Evolutionary conservation across 148 eudicot genomes (phyloP).

Genomic region (Mesembryanthemum crystallinum): DNA sequence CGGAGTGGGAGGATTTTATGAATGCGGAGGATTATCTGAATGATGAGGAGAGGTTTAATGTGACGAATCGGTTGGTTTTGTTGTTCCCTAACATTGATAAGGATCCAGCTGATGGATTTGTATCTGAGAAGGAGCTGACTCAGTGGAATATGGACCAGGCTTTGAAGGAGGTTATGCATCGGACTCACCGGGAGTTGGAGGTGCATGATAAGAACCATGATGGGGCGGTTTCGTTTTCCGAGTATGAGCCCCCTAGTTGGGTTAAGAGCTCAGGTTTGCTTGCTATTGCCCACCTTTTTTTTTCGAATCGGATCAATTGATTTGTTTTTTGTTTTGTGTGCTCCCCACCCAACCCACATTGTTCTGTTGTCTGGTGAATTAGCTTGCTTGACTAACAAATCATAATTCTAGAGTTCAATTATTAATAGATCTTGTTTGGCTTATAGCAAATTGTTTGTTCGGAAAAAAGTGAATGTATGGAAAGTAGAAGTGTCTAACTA

Average conservation of each 20-base stretch:
- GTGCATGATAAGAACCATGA: constrained; percentile 89
- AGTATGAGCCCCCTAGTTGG: constrained; percentile 91
- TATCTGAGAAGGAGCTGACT: constrained; percentile 58
- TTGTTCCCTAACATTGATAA: constrained; percentile 83
- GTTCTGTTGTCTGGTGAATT: no score
- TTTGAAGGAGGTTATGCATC: constrained; percentile 58
- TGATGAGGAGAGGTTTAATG: constrained; percentile 84
- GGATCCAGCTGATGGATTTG: constrained; percentile 61
- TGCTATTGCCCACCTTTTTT: neutral
- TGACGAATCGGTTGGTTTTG: constrained; percentile 54
- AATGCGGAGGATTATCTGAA: constrained; percentile 86
- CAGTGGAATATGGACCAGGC: constrained; percentile 63
- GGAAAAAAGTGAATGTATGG: neutral
- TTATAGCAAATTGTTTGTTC: neutral
- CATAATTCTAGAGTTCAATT: no score
- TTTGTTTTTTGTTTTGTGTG: neutral
- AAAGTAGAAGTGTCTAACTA: no score
- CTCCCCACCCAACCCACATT: no score
- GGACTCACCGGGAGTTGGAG: constrained; percentile 78
- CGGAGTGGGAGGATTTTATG: constrained; percentile 88
- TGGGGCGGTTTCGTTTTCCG: constrained; percentile 63
- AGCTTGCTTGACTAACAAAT: no score
- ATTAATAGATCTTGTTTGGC: constrained; percentile 5
- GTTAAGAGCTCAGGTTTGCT: constrained; percentile 47
- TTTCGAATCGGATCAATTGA: neutral